Conservation (phyloP, 768 basidiomycete species). For the Podaxis sp. region DNA sequence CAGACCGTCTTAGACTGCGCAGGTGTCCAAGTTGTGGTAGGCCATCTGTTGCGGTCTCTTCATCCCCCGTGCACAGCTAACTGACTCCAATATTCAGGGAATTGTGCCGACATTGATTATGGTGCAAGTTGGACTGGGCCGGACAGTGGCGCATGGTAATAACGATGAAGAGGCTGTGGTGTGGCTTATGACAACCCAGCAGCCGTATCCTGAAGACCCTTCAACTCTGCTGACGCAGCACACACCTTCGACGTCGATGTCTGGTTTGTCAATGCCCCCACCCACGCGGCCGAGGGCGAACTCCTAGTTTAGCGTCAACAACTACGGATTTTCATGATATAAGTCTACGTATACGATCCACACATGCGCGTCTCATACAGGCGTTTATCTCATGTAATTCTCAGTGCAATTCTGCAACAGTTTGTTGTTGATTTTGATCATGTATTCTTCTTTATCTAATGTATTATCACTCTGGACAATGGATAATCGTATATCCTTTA, state of each 20-base stretch:
- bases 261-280: neutral
- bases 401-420: no score
- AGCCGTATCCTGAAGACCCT: neutral
- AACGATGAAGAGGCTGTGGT: neutral
- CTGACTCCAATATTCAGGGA: conserved; percentile 14
- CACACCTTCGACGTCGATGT: neutral
- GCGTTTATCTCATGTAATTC: no score
- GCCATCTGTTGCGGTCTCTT: conserved; percentile 1
- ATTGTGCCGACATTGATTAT: conserved; percentile 33
- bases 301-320: neutral
- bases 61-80: neutral
- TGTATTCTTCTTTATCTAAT: no score
- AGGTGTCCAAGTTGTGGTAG: conserved; percentile 27
- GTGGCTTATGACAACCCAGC: neutral
- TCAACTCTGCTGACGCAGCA: neutral
- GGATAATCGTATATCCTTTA: no score
- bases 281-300: neutral
- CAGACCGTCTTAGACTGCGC: conserved; percentile 19
- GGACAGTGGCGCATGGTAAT: conserved; percentile 13
- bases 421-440: no score
- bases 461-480: no score
- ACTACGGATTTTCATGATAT: neutral
- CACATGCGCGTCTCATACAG: no score
- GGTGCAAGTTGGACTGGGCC: conserved; percentile 28
- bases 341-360: no score